These are phyloP conservation scores for Chrysosporium keratinophilum DNA, from an alignment of 2,329 filamentous ascomycete genomes.

Conservation along the genomic window DNA sequence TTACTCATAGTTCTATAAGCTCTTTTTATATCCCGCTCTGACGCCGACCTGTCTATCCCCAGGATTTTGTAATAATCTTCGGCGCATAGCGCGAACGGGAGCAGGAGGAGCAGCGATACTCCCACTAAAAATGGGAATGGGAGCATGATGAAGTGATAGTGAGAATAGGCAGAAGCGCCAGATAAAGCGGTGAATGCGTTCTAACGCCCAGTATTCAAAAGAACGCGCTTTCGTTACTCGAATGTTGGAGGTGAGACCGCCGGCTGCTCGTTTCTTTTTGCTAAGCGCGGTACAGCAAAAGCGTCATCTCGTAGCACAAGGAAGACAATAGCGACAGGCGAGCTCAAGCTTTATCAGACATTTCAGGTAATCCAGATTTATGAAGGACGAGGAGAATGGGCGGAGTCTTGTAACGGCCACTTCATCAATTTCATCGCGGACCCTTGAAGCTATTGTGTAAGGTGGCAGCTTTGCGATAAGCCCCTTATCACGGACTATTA, in stretches of 20 bases:
- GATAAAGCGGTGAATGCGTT: background rate
- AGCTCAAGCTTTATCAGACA: background rate
- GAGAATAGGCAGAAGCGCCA: background rate
- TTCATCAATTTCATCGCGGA: background rate
- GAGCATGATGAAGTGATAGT: constrained; percentile 24
- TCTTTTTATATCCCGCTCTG: constrained; percentile 81
- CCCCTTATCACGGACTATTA: constrained; percentile 5
- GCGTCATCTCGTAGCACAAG: constrained; percentile 3
- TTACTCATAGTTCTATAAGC: constrained; percentile 88
- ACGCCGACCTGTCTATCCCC: constrained; percentile 66
- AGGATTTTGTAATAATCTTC: constrained; percentile 57
- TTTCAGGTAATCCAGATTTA: background rate
- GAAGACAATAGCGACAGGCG: background rate
- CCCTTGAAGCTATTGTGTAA: background rate
- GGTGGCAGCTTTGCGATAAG: constrained; percentile 10
- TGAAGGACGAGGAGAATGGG: background rate
- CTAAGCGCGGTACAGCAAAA: background rate
- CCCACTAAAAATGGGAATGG: constrained; percentile 25
- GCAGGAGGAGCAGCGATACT: constrained; percentile 27
- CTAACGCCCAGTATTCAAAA: background rate
- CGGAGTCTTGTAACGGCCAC: background rate
- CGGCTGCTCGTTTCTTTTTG: background rate
- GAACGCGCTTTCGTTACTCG: background rate
- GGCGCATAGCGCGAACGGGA: constrained; percentile 32
- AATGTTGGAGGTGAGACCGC: background rate